Base-by-base conservation (phyloP, 805 yeast species). In the Zygotorulaspora chibaensis region DNA sequence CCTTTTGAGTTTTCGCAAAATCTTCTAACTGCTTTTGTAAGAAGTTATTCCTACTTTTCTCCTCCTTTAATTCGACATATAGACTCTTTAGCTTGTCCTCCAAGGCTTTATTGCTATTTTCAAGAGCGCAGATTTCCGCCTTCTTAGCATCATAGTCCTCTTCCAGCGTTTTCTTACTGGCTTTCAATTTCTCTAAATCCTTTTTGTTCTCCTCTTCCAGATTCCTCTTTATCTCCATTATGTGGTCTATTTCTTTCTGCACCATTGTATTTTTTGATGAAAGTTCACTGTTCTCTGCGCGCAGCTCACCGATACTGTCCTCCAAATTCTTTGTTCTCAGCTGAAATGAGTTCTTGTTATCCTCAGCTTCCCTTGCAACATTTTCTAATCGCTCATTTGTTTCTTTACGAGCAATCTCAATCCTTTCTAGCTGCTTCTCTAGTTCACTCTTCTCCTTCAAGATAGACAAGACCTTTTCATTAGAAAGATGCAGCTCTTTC, bases 51-150 rank as follows among this genome's bases (percentile, higher is more conserved):
- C 11, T 33, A 3, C 20, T 20, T 20, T 33, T 16, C 9, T 33
- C 20, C 20, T 45, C 44, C 6, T 52, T 29, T 5, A 51, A 46
- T 25, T 43, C 47, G 45, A 11, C 8, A 23, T 38, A 42, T 28
- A 34, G 40, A 15, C 38, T 53, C 18, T 54, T 55, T 10, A 56
- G 45, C 15, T 52, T 53, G 26, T 55, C 59, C 20, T 51, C 52
- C 8, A 46, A 46, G 9, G 43, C 51, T 10, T 56, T 57, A 2
- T 58, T 40, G 13, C 58, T 58, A 11, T 50, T 43, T 13, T 30
- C 35, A 18, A 50, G 25, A 30, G 42, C 33, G 11, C 30, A 38
- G 16, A 46, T 31, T 34, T 49, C 49, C 15, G 41, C 51, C 16
- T 33, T 17, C 9, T 33, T 33, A 3, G 15, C 3, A 5, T 13